Evolutionary conservation across 2,329 filamentous ascomycete genomes (phyloP).

Genomic region (Talaromyces sp.): DNA sequence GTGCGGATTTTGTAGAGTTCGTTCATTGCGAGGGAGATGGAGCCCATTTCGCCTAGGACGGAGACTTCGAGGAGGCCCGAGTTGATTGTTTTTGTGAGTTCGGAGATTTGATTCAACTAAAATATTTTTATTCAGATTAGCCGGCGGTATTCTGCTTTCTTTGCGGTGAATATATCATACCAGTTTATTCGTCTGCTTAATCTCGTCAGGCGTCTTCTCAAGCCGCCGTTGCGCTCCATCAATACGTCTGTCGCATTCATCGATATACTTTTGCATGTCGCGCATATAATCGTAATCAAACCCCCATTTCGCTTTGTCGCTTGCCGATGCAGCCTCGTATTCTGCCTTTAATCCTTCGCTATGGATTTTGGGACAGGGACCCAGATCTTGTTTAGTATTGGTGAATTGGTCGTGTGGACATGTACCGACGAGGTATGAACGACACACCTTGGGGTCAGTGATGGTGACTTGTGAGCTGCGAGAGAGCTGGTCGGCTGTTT

Average conservation of each 20-base stretch:
- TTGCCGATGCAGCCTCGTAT: conserved; percentile 68
- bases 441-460: conserved; percentile 88
- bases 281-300: conserved; percentile 97
- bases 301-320: conserved; percentile 70
- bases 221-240: conserved; percentile 81
- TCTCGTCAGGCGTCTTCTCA: conserved; percentile 97
- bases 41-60: conserved; percentile 73
- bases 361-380: conserved; percentile 81
- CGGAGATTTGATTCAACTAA: conserved; percentile 74
- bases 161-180: conserved; percentile 38
- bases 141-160: too few relatives aligned
- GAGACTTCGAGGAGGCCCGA: conserved; percentile 80
- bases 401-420: conserved; percentile 99
- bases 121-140: too few relatives aligned
- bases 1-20: conserved; percentile 83
- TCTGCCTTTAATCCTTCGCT: conserved; percentile 82
- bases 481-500: conserved; percentile 57
- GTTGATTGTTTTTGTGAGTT: conserved; percentile 71
- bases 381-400: conserved; percentile 97
- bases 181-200: conserved; percentile 85
- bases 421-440: conserved; percentile 85
- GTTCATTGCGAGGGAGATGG: conserved; percentile 75
- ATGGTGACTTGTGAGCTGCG: conserved; percentile 79
- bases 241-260: conserved; percentile 92
- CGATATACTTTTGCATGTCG: conserved; percentile 93